Percentiles rank a stretch among this genome's conserved stretches.
Conservation (phyloP, 2,329 filamentous ascomycete genomes). For the Cladobotryum protrusum region DNA sequence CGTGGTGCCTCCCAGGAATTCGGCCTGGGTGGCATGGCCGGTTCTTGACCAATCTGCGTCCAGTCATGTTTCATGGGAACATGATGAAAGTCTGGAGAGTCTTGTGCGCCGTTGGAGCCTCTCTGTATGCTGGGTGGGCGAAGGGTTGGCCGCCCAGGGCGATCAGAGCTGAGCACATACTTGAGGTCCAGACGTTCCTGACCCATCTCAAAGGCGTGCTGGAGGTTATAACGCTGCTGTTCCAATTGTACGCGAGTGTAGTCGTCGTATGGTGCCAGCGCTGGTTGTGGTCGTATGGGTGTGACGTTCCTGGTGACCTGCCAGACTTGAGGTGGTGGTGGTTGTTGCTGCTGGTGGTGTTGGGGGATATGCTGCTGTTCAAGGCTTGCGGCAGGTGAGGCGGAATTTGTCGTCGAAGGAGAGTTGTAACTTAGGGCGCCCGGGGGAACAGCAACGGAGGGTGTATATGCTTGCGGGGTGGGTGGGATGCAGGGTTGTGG, state of each 20-base stretch:
- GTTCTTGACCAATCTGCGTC: constrained; percentile 24
- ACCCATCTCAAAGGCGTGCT: constrained; percentile 54
- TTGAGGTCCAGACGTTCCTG: constrained; percentile 65
- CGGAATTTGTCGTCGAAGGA: background rate
- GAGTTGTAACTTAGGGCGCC: constrained; percentile 13
- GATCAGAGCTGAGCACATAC: constrained; percentile 61
- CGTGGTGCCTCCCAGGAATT: background rate
- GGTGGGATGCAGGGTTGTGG: constrained; percentile 28
- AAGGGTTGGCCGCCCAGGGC: constrained; percentile 19
- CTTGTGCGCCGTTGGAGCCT: constrained; percentile 42
- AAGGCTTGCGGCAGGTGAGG: constrained; percentile 13
- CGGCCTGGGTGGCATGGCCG: constrained; percentile 2
- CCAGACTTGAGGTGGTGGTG: background rate
- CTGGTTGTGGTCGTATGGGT: background rate
- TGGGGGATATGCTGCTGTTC: constrained; percentile 14
- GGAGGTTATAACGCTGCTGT: constrained; percentile 44
- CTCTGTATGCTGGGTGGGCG: constrained; percentile 47
- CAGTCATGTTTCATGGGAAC: constrained; percentile 47
- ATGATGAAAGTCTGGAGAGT: constrained; percentile 38
- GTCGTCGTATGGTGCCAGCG: background rate
- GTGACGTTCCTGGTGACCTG: constrained; percentile 3
- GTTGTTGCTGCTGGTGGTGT: background rate
- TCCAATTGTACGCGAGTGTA: constrained; percentile 23
- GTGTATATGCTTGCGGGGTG: constrained; percentile 22
- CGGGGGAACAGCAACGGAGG: constrained; percentile 16